Percentiles rank a stretch among this genome's conserved stretches.
These are phyloP conservation scores for Artemisia annua DNA, from an alignment of 129 eudicot genomes.

Conservation along the genomic window DNA sequence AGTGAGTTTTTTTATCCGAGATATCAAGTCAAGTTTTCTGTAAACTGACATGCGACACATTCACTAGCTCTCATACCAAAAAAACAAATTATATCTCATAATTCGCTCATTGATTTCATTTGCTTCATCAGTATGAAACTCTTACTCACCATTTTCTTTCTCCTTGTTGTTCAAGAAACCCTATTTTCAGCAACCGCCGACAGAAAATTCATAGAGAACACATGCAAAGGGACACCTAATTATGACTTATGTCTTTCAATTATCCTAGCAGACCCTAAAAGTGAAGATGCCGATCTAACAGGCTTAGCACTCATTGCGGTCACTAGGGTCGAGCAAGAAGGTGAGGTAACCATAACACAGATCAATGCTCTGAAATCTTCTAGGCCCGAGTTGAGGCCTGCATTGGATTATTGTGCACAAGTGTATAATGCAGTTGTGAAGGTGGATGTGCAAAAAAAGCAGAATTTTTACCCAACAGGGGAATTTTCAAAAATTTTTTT, in stretches of 20 bases:
- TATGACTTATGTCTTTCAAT: background rate
- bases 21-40: too few relatives aligned
- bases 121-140: background rate
- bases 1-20: too few relatives aligned
- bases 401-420: background rate
- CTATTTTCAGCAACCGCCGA: background rate
- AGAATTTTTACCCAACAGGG: too few relatives aligned
- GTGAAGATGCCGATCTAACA: background rate
- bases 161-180: background rate
- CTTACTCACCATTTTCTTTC: background rate
- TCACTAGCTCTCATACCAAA: too few relatives aligned
- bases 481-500: too few relatives aligned
- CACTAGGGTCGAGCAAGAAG: background rate
- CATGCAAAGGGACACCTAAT: background rate
- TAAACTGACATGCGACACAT: too few relatives aligned
- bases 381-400: background rate
- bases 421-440: slow-evolving; percentile 20
- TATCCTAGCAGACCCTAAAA: background rate
- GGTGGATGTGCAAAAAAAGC: slow-evolving; percentile 36
- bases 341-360: background rate
- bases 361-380: background rate
- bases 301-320: background rate
- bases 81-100: too few relatives aligned
- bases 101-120: background rate
- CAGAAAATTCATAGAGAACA: background rate